Percentiles rank a stretch among this genome's conserved stretches.
Evolutionary conservation across 352 stramenopile species (phyloP).

Genomic region (Sclerospora graminicola): DNA sequence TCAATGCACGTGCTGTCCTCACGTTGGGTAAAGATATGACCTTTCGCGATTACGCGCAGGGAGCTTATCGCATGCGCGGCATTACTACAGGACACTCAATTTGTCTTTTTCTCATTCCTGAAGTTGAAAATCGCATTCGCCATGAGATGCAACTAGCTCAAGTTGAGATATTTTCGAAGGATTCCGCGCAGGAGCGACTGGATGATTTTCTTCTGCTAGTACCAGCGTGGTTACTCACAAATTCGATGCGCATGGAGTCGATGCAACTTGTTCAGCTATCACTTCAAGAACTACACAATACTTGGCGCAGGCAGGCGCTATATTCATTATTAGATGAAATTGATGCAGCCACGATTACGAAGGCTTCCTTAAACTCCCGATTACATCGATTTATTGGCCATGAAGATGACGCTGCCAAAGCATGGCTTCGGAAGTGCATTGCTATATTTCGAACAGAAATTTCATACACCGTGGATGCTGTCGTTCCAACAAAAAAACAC

Average conservation of each 20-base stretch:
- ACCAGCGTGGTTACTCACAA: conserved; percentile 95
- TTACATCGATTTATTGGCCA: conserved; percentile 57
- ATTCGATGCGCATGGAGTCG: conserved; percentile 99
- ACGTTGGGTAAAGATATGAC: conserved; percentile 97
- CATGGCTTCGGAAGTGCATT: conserved; percentile 62
- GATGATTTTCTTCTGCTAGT: conserved; percentile 69
- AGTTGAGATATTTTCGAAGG: conserved; percentile 12
- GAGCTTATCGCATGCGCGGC: conserved; percentile 87
- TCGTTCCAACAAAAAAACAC: conserved; percentile 57
- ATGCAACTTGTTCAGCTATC: conserved; percentile 99
- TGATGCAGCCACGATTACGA: conserved; percentile 3
- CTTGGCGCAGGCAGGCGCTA: conserved; percentile 94
- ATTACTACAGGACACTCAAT: conserved; percentile 90
- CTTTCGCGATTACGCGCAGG: conserved; percentile 89
- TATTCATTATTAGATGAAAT: conserved; percentile 83
- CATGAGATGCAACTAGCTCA: conserved; percentile 56
- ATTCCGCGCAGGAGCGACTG: conserved; percentile 24
- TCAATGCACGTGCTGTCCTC: conserved; percentile 81
- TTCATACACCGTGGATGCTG: conserved; percentile 58
- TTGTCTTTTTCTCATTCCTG: conserved; percentile 86
- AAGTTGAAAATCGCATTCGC: conserved; percentile 85
- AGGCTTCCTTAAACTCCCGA: conserved; percentile 30
- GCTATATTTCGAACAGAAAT: conserved; percentile 71
- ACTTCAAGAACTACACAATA: conserved; percentile 95
- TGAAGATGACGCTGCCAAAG: conserved; percentile 20